phyloP scores from a whole-genome alignment of 2,329 filamentous ascomycete genomes.

The Hypoxylon sp. region DNA sequence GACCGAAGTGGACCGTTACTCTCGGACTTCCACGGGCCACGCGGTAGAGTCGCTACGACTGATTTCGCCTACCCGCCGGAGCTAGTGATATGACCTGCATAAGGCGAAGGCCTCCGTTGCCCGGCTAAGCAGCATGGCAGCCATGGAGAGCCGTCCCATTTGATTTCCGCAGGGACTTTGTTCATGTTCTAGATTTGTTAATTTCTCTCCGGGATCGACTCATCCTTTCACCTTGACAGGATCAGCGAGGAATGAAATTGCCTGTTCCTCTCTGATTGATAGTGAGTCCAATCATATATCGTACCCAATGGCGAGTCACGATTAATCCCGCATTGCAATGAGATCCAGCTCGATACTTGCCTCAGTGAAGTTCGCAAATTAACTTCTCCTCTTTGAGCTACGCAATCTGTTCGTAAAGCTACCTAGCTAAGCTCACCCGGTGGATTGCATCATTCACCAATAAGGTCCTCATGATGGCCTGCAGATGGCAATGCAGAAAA shows the following conservation, averaged over 20 bases:
- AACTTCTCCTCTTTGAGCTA: slow-evolving; percentile 25
- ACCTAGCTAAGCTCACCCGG: slow-evolving; percentile 34
- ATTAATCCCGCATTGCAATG: slow-evolving; percentile 15
- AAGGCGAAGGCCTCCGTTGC: slow-evolving; percentile 34
- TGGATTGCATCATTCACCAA: slow-evolving; percentile 44
- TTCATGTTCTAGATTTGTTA: slow-evolving; percentile 26
- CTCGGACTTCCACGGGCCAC: slow-evolving; percentile 38
- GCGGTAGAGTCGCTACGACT: slow-evolving; percentile 42
- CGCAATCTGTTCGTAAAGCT: slow-evolving; percentile 33
- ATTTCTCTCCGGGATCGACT: slow-evolving; percentile 4
- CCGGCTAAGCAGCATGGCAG: slow-evolving; percentile 40
- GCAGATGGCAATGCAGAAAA: slow-evolving; percentile 46
- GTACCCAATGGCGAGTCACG: slow-evolving; percentile 6
- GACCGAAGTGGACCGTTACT: slow-evolving; percentile 41
- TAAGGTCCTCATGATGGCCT: slow-evolving; percentile 46
- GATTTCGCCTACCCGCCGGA: slow-evolving; percentile 52
- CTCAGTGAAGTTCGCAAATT: slow-evolving; percentile 22
- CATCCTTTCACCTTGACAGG: neutral
- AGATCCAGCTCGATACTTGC: slow-evolving; percentile 14
- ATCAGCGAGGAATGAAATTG: slow-evolving; percentile 15
- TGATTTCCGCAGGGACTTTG: slow-evolving; percentile 4
- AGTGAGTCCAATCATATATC: slow-evolving; percentile 9
- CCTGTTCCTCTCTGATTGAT: neutral
- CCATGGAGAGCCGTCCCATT: slow-evolving; percentile 14
- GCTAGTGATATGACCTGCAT: slow-evolving; percentile 54